These are phyloP conservation scores for Berkeleyomyces rouxiae DNA, from an alignment of 2,329 filamentous ascomycete species.

Conservation along the genomic window DNA sequence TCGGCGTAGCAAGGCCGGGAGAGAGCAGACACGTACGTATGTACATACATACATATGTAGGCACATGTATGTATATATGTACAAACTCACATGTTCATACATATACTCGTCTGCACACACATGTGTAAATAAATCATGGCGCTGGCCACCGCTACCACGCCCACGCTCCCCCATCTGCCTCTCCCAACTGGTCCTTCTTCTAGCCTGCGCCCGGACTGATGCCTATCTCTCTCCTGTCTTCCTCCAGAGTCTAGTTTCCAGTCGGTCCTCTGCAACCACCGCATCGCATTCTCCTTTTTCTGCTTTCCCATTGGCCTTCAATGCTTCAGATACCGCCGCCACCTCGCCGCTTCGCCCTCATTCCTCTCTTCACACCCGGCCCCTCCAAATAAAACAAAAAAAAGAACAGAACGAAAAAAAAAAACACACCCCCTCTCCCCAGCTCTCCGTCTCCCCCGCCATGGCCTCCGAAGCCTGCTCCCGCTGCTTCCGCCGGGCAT, in stretches of 20 bases:
- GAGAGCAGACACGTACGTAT: neutral
- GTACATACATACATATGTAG: neutral
- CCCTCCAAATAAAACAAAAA: neutral
- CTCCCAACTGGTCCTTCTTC: neutral
- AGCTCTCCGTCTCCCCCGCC: neutral
- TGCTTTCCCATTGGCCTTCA: neutral
- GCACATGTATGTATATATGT: neutral
- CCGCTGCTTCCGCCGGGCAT: neutral
- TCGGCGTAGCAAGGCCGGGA: neutral
- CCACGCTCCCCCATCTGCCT: too few species aligned
- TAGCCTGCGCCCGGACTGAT: neutral
- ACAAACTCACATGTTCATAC: neutral
- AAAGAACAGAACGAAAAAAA: neutral
- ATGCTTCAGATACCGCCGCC: neutral
- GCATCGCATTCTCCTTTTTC: neutral
- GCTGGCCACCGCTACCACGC: neutral
- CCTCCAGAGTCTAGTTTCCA: neutral
- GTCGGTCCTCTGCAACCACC: neutral
- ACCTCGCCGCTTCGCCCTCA: neutral
- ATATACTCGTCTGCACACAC: neutral
- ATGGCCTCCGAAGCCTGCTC: neutral
- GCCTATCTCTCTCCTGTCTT: neutral
- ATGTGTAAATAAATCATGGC: neutral
- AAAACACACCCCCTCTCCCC: too few species aligned
- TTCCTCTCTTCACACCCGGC: neutral